Percentiles rank a stretch among this genome's conserved stretches.
Conservation (phyloP, 2,329 filamentous ascomycete species). For the Trematosphaeria pertusa region DNA sequence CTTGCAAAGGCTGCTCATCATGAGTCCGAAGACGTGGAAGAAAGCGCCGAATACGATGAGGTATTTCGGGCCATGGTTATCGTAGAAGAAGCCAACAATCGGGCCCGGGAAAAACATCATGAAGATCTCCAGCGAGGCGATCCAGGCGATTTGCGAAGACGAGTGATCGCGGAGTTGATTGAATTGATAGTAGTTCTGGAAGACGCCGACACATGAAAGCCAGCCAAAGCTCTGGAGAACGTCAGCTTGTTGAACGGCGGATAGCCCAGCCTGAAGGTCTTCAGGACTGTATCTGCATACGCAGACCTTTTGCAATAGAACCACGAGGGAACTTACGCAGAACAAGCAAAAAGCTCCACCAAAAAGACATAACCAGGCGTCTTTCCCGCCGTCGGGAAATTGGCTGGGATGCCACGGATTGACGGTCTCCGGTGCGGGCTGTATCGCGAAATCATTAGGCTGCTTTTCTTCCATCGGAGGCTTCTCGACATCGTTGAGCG, state of each 20-base stretch:
- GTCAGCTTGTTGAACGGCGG: slow-evolving; percentile 7
- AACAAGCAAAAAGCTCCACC: slow-evolving; percentile 38
- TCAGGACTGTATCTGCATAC: no score
- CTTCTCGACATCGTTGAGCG: slow-evolving; percentile 13
- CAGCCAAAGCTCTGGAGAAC: no score
- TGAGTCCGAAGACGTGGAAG: slow-evolving; percentile 66
- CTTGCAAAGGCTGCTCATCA: slow-evolving; percentile 67
- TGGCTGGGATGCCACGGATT: slow-evolving; percentile 39
- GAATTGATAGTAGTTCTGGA: slow-evolving; percentile 55
- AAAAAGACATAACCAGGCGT: slow-evolving; percentile 43
- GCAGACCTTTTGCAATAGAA: no score
- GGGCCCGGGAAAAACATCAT: slow-evolving; percentile 61
- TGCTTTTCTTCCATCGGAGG: slow-evolving; percentile 19
- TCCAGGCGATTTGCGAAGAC: slow-evolving; percentile 54
- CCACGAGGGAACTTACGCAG: slow-evolving; percentile 51
- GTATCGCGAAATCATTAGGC: background rate
- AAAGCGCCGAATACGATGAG: slow-evolving; percentile 62
- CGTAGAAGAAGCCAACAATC: slow-evolving; percentile 68
- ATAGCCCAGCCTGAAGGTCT: slow-evolving; percentile 34
- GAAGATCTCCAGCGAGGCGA: slow-evolving; percentile 52
- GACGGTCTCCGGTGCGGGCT: slow-evolving; percentile 17
- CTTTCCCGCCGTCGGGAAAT: slow-evolving; percentile 47
- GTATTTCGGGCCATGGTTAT: slow-evolving; percentile 66
- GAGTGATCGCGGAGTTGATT: slow-evolving; percentile 51
- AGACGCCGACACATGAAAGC: slow-evolving; percentile 55